A percentile compares a stretch with the other conserved stretches of the same genome.
These are phyloP conservation scores for Leishmania guyanensis DNA, from an alignment of 208 protist species.

Conservation along the genomic window DNA sequence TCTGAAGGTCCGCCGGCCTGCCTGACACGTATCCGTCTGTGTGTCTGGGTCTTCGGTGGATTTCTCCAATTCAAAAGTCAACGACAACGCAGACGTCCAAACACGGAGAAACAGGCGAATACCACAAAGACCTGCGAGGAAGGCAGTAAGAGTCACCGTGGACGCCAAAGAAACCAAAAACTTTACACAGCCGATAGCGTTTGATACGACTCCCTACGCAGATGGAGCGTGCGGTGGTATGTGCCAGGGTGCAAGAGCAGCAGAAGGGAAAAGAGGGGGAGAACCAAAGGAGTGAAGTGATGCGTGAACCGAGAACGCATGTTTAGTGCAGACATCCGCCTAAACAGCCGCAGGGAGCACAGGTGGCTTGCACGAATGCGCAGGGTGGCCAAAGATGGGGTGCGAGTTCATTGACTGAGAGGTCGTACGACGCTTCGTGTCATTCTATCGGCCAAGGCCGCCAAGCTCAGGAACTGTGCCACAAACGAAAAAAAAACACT, in stretches of 20 bases:
- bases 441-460: not conserved
- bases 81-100: not conserved
- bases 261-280: not conserved
- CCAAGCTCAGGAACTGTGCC: not conserved
- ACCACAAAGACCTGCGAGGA: not conserved
- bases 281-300: not conserved
- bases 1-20: not conserved
- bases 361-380: not conserved
- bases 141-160: conserved; percentile 4
- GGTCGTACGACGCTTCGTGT: not conserved
- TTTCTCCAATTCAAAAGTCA: not conserved
- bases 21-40: not conserved
- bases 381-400: not conserved
- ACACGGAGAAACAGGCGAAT: not conserved
- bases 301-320: too few relatives aligned
- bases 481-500: not conserved
- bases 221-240: not conserved
- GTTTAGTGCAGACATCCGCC: not conserved
- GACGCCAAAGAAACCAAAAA: not conserved
- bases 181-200: not conserved
- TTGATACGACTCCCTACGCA: conserved; percentile 10
- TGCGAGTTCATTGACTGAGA: not conserved
- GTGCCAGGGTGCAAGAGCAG: not conserved
- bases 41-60: not conserved
- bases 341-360: not conserved